These are phyloP conservation scores for Murraya paniculata DNA, from an alignment of 345 rosid genomes.

Conservation along the genomic window DNA sequence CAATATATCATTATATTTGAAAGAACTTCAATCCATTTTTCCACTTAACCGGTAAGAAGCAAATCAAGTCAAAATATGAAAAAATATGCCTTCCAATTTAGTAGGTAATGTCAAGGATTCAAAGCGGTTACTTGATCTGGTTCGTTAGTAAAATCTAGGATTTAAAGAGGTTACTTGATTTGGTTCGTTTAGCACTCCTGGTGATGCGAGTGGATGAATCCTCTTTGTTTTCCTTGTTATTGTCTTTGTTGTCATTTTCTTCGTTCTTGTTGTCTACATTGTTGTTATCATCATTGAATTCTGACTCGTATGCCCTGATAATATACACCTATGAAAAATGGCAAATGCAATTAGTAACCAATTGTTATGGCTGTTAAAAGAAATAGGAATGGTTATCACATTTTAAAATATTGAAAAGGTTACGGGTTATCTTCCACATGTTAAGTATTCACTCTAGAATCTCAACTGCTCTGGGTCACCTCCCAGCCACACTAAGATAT, in stretches of 20 bases:
- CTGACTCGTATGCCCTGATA: slow-evolving; percentile 35
- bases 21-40: not conserved
- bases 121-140: slow-evolving; percentile 31
- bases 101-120: not conserved
- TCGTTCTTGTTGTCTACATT: too few species aligned
- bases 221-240: slow-evolving; percentile 9
- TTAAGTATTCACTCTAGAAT: not conserved
- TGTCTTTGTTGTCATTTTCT: not conserved
- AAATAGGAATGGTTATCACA: not conserved
- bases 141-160: too few species aligned
- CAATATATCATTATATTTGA: not conserved
- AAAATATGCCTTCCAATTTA: not conserved
- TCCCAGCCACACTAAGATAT: not conserved
- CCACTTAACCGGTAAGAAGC: not conserved
- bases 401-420: not conserved
- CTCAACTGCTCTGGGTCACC: not conserved
- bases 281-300: slow-evolving; percentile 14
- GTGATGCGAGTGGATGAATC: slow-evolving; percentile 13
- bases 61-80: not conserved
- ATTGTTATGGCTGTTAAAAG: not conserved
- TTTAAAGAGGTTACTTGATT: too few species aligned
- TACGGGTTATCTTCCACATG: not conserved
- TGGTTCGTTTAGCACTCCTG: slow-evolving; percentile 30
- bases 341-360: not conserved
- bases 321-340: slow-evolving; percentile 32